Evolutionary conservation across 202 grass and related monocot genomes (phyloP).

Genomic region (Hordeum pubiflorum): DNA sequence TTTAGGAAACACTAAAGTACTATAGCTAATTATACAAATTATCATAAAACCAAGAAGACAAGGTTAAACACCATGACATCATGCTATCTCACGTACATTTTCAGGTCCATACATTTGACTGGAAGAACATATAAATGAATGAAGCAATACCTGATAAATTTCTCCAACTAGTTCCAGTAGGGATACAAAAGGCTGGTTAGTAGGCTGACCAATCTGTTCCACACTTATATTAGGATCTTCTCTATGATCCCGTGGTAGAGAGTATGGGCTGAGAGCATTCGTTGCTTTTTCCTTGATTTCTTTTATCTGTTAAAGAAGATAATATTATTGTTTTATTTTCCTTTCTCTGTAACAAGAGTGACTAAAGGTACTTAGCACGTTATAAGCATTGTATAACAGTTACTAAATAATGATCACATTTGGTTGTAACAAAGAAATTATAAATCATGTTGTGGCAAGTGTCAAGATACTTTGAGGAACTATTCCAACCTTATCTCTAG

Average conservation of each 20-base stretch:
- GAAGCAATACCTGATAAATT: constrained; percentile 73
- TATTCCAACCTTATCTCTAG: constrained; percentile 70
- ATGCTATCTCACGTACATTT: constrained; percentile 10
- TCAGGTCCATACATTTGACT: neutral
- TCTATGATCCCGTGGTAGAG: constrained; percentile 31
- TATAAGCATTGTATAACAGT: neutral
- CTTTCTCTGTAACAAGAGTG: neutral
- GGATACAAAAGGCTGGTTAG: constrained; percentile 66
- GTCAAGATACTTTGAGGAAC: neutral
- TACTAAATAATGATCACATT: neutral
- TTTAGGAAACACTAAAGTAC: neutral
- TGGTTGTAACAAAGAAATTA: constrained; percentile 14
- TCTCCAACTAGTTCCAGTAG: constrained; percentile 76
- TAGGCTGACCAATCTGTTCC: constrained; percentile 37
- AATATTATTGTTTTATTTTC: constrained; percentile 4
- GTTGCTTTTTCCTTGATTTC: constrained; percentile 95
- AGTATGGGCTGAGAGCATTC: constrained; percentile 68
- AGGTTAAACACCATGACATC: neutral
- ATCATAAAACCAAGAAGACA: neutral
- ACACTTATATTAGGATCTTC: constrained; percentile 41
- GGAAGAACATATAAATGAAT: constrained; percentile 16
- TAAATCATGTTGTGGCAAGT: neutral
- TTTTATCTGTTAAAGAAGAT: constrained; percentile 68
- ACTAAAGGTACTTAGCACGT: neutral
- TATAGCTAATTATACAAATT: neutral